Evolutionary conservation across 345 rosid species (phyloP).

Genomic region (Euclidium syriacum): DNA sequence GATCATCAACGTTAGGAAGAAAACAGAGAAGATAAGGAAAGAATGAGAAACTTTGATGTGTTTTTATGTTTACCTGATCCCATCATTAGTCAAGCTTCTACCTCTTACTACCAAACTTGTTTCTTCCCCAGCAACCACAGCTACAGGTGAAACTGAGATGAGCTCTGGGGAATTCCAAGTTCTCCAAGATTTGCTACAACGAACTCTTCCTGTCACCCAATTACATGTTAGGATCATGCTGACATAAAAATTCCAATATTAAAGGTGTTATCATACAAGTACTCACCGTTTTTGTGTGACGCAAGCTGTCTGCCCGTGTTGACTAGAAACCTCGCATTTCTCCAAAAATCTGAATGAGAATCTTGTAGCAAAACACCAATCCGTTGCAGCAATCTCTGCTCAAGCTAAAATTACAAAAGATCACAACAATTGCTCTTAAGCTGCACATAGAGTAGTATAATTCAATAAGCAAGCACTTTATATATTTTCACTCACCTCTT

Average conservation of each 20-base stretch:
- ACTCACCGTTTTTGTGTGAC: constrained; percentile 68
- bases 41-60: neutral
- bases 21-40: neutral
- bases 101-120: constrained; percentile 65
- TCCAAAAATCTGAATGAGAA: constrained; percentile 65
- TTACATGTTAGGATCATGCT: neutral
- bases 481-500: constrained; percentile 51
- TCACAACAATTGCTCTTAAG: constrained; percentile 20
- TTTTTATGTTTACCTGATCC: constrained; percentile 54
- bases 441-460: constrained; percentile 24
- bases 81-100: constrained; percentile 55
- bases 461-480: neutral
- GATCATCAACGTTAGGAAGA: constrained; percentile 1
- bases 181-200: constrained; percentile 67
- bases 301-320: constrained; percentile 62
- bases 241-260: neutral
- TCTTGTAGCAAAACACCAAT: constrained; percentile 51
- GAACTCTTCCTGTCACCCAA: constrained; percentile 51
- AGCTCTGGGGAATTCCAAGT: constrained; percentile 77
- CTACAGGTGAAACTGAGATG: constrained; percentile 73
- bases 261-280: neutral
- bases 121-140: constrained; percentile 69
- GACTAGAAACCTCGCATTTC: constrained; percentile 60
- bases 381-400: constrained; percentile 50
- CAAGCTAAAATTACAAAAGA: constrained; percentile 47